These are phyloP conservation scores for Bretschneidera sinensis DNA, from an alignment of 345 rosid genomes.

Conservation along the genomic window DNA sequence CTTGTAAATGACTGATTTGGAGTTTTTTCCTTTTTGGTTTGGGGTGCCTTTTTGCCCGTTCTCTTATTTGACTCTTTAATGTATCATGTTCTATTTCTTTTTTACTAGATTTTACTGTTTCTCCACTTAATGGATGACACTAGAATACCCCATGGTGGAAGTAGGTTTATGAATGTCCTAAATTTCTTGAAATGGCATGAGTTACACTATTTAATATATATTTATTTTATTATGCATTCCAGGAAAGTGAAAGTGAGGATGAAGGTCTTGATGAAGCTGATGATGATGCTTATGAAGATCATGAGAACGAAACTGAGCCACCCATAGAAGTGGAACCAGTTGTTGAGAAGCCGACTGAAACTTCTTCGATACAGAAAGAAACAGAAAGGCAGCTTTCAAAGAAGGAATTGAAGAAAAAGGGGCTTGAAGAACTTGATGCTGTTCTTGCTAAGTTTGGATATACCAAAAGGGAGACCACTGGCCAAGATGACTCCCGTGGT, in stretches of 20 bases:
- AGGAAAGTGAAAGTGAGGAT: constrained; percentile 54
- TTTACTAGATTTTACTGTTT: neutral
- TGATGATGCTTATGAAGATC: constrained; percentile 46
- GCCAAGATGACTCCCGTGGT: constrained; percentile 35
- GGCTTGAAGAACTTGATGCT: constrained; percentile 58
- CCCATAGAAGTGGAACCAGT: constrained; percentile 20
- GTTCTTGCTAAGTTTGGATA: constrained; percentile 50
- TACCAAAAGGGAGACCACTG: constrained; percentile 22
- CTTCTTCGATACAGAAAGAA: constrained; percentile 27
- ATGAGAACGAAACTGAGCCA: constrained; percentile 35
- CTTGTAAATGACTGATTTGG: too few species aligned
- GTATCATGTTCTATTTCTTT: neutral
- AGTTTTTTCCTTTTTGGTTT: too few species aligned
- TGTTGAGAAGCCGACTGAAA: constrained; percentile 28
- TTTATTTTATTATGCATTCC: constrained; percentile 13
- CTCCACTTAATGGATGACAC: neutral
- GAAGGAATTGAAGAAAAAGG: constrained; percentile 61
- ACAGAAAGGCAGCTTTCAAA: constrained; percentile 54
- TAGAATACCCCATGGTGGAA: neutral
- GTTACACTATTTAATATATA: too few species aligned
- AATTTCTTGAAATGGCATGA: neutral
- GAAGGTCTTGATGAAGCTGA: constrained; percentile 43
- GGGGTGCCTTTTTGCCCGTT: neutral
- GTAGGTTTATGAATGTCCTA: neutral
- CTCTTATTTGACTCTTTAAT: neutral